These are phyloP conservation scores for Kwoniella bestiolae DNA, from an alignment of 768 basidiomycete species.

Conservation along the genomic window DNA sequence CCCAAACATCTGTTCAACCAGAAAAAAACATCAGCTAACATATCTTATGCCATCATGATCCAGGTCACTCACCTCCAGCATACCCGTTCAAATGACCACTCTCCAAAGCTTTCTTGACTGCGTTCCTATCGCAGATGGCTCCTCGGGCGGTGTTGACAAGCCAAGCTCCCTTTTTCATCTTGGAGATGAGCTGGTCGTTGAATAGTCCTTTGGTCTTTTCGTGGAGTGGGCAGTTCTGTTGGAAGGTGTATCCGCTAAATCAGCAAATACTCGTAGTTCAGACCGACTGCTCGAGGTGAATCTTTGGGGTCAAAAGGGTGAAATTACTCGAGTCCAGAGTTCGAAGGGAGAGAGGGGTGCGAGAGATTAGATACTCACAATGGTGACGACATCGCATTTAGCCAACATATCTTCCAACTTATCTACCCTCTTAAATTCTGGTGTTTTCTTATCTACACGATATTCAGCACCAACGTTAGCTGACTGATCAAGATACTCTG, in stretches of 20 bases:
- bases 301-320: too few species aligned
- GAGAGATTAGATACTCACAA: constrained; percentile 33
- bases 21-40: not conserved
- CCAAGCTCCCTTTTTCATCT: constrained; percentile 85
- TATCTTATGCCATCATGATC: not conserved
- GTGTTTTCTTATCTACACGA: constrained; percentile 4
- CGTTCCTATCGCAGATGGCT: constrained; percentile 83
- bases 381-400: constrained; percentile 54
- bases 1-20: constrained; percentile 35
- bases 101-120: constrained; percentile 80
- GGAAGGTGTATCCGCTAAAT: too few species aligned
- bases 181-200: constrained; percentile 77
- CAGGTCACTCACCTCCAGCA: constrained; percentile 63
- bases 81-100: constrained; percentile 75
- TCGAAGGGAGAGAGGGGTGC: not conserved
- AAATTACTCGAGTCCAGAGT: not conserved
- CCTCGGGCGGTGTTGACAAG: constrained; percentile 88
- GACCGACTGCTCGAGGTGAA: too few species aligned
- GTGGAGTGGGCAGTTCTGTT: constrained; percentile 63
- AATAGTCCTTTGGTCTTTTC: constrained; percentile 79
- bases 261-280: too few species aligned
- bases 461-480: not conserved
- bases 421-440: constrained; percentile 63
- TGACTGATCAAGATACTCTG: constrained; percentile 54
- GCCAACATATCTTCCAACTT: constrained; percentile 70